Conservation (phyloP, 257 asterid genomes). For the Solanum verrucosum region DNA sequence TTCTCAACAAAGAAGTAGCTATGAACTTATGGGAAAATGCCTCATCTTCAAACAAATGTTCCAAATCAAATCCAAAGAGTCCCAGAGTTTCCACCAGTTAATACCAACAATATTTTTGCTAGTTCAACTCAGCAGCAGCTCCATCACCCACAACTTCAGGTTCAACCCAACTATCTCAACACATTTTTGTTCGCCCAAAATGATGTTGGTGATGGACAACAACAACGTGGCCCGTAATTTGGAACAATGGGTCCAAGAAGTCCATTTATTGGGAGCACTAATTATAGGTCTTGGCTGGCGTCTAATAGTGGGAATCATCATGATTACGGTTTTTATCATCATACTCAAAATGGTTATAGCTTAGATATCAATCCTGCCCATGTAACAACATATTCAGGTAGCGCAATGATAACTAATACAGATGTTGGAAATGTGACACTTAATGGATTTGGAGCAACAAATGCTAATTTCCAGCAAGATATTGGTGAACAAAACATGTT, state of each 20-base stretch:
- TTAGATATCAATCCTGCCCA: background rate
- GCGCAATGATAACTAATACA: too few species aligned
- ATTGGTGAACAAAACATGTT: background rate
- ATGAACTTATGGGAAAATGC: background rate
- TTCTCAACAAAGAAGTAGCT: too few species aligned
- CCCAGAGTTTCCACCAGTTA: background rate
- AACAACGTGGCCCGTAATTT: background rate
- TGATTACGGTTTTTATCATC: background rate
- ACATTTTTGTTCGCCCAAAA: background rate
- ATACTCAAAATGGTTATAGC: background rate
- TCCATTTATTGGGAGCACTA: background rate
- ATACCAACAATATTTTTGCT: background rate
- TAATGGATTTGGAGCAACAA: background rate
- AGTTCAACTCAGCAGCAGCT: background rate
- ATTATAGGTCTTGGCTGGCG: background rate
- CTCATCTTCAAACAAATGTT: background rate
- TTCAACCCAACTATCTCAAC: background rate
- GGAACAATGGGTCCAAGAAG: too few species aligned
- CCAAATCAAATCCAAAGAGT: background rate
- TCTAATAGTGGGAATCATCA: background rate
- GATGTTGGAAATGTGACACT: background rate
- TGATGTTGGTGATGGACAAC: background rate
- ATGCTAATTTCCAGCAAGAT: background rate
- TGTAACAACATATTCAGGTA: background rate
- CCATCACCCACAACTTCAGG: background rate